phyloP scores from a whole-genome alignment of 2,329 filamentous ascomycete species.

The Diaporthe velutina region DNA sequence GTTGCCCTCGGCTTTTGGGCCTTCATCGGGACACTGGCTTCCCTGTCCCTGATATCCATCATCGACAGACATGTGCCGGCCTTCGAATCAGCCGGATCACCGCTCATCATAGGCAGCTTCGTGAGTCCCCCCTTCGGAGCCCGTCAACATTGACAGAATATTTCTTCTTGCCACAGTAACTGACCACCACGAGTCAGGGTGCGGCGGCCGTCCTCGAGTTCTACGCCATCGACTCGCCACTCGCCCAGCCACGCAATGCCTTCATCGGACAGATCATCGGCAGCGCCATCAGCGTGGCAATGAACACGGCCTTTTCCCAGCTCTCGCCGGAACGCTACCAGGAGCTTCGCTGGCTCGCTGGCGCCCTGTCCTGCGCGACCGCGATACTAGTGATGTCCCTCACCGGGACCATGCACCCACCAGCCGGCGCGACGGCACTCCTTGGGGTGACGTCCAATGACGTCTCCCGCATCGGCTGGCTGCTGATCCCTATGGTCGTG shows the following conservation, averaged over 20 bases:
- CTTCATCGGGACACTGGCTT: slow-evolving; percentile 73
- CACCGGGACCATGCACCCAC: slow-evolving; percentile 80
- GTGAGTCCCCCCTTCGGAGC: slow-evolving; percentile 59
- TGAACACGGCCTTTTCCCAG: slow-evolving; percentile 75
- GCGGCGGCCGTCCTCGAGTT: slow-evolving; percentile 83
- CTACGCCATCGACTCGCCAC: slow-evolving; percentile 77
- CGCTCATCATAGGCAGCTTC: slow-evolving; percentile 78
- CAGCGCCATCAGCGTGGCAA: slow-evolving; percentile 69
- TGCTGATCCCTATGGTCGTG: slow-evolving; percentile 72
- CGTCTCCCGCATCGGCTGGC: slow-evolving; percentile 74
- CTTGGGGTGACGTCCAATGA: slow-evolving; percentile 72
- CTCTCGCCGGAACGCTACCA: slow-evolving; percentile 54
- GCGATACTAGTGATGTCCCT: slow-evolving; percentile 76
- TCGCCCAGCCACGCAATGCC: slow-evolving; percentile 79
- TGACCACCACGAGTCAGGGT: slow-evolving; percentile 61
- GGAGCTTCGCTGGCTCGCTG: slow-evolving; percentile 72
- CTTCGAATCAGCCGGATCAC: slow-evolving; percentile 65
- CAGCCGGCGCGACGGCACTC: slow-evolving; percentile 80
- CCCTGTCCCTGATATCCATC: slow-evolving; percentile 70
- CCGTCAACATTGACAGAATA: background rate
- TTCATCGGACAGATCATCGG: slow-evolving; percentile 76
- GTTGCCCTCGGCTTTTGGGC: slow-evolving; percentile 72
- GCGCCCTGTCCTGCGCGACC: slow-evolving; percentile 73
- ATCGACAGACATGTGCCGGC: slow-evolving; percentile 66
- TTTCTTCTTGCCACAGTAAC: background rate